These are phyloP conservation scores for Irpex sp. DNA, from an alignment of 1,284 basidiomycete genomes.

Conservation along the genomic window DNA sequence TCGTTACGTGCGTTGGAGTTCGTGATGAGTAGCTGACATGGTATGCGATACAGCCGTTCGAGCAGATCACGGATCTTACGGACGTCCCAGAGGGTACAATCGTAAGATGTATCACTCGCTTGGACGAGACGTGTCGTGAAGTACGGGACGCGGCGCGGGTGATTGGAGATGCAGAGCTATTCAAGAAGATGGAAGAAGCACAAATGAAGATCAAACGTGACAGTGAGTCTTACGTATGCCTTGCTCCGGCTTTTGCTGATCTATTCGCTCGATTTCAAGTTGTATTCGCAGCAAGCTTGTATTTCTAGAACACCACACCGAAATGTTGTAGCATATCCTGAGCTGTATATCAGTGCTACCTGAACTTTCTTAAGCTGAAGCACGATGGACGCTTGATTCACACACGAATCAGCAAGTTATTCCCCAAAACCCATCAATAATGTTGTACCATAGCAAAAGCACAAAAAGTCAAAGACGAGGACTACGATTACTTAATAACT, in stretches of 20 bases:
- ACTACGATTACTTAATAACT: constrained; percentile 2
- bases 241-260: constrained; percentile 1
- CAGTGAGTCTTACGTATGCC: constrained; percentile 51
- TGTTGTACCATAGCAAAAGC: constrained; percentile 18
- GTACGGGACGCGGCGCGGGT: constrained; percentile 96
- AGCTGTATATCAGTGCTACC: not conserved
- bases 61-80: constrained; percentile 88
- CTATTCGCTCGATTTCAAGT: constrained; percentile 36
- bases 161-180: constrained; percentile 92
- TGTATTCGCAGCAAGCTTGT: constrained; percentile 82
- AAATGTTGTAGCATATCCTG: not conserved
- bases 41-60: constrained; percentile 68
- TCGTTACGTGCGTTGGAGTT: not conserved
- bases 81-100: constrained; percentile 97
- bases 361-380: not conserved
- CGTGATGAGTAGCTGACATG: too few relatives aligned
- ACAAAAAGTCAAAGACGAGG: constrained; percentile 12
- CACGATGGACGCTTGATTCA: not conserved
- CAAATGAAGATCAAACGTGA: constrained; percentile 92
- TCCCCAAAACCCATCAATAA: constrained; percentile 23
- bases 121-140: constrained; percentile 97
- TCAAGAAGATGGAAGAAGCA: constrained; percentile 96
- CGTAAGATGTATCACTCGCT: constrained; percentile 90
- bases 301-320: constrained; percentile 53
- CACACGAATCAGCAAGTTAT: constrained; percentile 4